A percentile compares a stretch with the other conserved stretches of the same genome.
phyloP scores from a whole-genome alignment of 805 yeast species.

The Huiozyma sinensis region DNA sequence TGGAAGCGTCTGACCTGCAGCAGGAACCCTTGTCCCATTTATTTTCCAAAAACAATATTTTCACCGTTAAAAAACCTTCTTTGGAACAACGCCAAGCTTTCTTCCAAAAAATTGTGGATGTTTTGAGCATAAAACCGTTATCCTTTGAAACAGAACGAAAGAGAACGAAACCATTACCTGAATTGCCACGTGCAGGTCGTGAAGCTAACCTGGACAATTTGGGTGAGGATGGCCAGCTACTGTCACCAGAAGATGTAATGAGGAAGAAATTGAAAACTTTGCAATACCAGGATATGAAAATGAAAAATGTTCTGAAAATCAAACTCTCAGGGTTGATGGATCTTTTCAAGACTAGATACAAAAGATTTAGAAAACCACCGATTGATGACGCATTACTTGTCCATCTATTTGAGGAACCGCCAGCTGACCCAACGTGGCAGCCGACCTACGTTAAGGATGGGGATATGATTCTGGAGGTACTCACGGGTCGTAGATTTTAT shows the following conservation, averaged over 20 bases:
- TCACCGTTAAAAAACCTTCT: slow-evolving; percentile 40
- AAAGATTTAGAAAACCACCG: slow-evolving; percentile 81
- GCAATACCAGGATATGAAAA: slow-evolving; percentile 59
- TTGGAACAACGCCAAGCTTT: slow-evolving; percentile 41
- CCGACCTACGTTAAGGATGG: slow-evolving; percentile 42
- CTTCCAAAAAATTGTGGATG: slow-evolving; percentile 43
- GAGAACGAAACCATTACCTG: slow-evolving; percentile 31
- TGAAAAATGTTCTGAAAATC: slow-evolving; percentile 76
- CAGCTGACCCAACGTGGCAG: slow-evolving; percentile 28
- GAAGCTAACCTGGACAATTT: slow-evolving; percentile 5
- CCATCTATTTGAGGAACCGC: slow-evolving; percentile 64
- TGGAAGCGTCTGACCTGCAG: slow-evolving; percentile 32
- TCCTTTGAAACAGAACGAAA: slow-evolving; percentile 58
- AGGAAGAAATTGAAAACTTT: slow-evolving; percentile 36
- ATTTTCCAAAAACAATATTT: slow-evolving; percentile 32
- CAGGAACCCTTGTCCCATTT: slow-evolving; percentile 16
- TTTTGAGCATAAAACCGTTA: slow-evolving; percentile 56
- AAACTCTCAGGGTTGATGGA: slow-evolving; percentile 86
- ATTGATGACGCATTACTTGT: slow-evolving; percentile 66
- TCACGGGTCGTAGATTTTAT: slow-evolving; percentile 60
- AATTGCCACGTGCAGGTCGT: slow-evolving; percentile 29
- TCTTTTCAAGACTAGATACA: slow-evolving; percentile 73
- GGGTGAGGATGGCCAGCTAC: slow-evolving; percentile 22
- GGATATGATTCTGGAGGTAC: slow-evolving; percentile 70
- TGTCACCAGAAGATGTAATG: slow-evolving; percentile 27